Percentiles rank a stretch among this genome's conserved stretches.
Conservation (phyloP, 768 basidiomycete genomes). For the Hypholoma fasciculare region DNA sequence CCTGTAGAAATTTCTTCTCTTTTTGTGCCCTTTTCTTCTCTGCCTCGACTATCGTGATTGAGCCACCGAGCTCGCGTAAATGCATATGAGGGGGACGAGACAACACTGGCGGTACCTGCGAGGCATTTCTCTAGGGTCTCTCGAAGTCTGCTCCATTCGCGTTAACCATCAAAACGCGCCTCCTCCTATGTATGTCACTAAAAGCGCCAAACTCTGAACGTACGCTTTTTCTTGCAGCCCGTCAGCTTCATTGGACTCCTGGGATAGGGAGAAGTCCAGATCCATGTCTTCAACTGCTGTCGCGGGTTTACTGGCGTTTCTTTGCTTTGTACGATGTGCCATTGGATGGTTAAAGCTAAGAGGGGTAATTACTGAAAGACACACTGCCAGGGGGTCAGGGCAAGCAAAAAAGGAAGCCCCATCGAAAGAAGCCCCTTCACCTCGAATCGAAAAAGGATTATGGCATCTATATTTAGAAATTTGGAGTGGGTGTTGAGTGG, state of each 20-base stretch:
- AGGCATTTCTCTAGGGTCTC: conserved; percentile 4
- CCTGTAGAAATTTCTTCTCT: conserved; percentile 20
- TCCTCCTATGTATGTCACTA: not conserved
- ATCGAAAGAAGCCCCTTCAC: no score
- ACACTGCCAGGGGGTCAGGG: no score
- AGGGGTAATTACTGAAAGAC: no score
- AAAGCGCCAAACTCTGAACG: not conserved
- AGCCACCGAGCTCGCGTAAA: not conserved
- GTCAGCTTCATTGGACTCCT: conserved; percentile 10
- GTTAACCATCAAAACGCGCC: not conserved
- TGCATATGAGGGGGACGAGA: no score
- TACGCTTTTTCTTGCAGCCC: conserved; percentile 7
- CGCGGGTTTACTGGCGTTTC: not conserved
- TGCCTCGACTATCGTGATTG: conserved; percentile 5
- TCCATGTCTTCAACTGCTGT: not conserved
- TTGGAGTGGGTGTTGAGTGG: no score
- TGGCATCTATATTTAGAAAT: no score
- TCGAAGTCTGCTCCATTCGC: not conserved
- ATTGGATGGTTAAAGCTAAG: not conserved
- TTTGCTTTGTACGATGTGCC: not conserved
- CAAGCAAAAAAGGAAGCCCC: no score
- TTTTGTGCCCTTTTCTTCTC: conserved; percentile 17
- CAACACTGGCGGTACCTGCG: not conserved
- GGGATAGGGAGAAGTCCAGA: conserved; percentile 12
- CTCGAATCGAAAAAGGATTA: no score